A percentile compares a stretch with the other conserved stretches of the same genome.
Evolutionary conservation across 495 filamentous ascomycete genomes (phyloP).

Genomic region (Aspergillus cristatus): DNA sequence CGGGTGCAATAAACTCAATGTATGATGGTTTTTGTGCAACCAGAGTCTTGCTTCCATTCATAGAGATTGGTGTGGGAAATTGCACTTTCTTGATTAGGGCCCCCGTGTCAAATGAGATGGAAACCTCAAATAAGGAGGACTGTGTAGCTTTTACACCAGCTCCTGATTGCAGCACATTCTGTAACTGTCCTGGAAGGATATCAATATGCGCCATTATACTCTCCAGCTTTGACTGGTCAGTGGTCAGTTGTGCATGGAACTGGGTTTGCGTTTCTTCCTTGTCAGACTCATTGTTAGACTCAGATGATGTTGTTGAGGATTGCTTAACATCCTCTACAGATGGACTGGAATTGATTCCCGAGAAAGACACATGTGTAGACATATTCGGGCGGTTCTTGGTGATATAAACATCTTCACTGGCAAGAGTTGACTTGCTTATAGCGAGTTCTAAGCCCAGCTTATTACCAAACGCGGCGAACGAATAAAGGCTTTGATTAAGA

Average conservation of each 20-base stretch:
- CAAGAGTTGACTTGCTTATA: constrained; percentile 1
- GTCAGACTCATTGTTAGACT: too few species aligned
- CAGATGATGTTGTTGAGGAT: too few species aligned
- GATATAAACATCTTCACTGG: constrained; percentile 22
- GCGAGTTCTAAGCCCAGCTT: constrained; percentile 4
- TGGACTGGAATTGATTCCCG: background rate
- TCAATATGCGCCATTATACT: too few species aligned
- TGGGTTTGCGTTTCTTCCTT: too few species aligned
- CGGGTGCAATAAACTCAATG: constrained; percentile 1
- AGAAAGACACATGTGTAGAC: constrained; percentile 6
- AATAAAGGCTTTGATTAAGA: too few species aligned
- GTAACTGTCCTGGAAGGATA: too few species aligned
- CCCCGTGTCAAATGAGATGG: background rate
- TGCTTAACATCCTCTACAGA: too few species aligned
- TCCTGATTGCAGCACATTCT: background rate
- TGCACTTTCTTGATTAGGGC: constrained; percentile 1
- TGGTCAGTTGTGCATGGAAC: too few species aligned
- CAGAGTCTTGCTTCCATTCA: constrained; percentile 1
- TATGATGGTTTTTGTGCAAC: background rate
- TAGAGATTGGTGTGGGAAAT: background rate
- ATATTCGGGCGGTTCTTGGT: constrained; percentile 22
- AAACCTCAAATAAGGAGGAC: constrained; percentile 1
- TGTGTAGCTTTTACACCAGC: background rate
- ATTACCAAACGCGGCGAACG: background rate
- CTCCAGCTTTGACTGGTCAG: too few species aligned